Percentiles rank a stretch among this genome's conserved stretches.
These are phyloP conservation scores for Aspergillaceae sp. DNA, from an alignment of 2,329 filamentous ascomycete genomes.

Conservation along the genomic window DNA sequence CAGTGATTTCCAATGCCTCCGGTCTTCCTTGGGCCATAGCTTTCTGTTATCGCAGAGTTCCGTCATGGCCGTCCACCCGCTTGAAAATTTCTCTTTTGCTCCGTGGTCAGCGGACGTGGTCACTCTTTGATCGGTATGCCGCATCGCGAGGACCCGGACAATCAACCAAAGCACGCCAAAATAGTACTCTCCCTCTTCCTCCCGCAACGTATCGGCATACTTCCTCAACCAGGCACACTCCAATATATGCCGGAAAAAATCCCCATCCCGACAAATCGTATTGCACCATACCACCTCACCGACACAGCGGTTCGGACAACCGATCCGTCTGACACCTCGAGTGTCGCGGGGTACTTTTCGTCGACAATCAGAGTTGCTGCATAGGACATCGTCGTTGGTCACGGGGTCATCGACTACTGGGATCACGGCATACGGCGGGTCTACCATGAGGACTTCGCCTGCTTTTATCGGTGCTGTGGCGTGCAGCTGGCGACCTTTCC, in stretches of 20 bases:
- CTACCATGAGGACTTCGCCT: slow-evolving; percentile 20
- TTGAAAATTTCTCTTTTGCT: not conserved
- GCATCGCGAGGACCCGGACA: slow-evolving; percentile 20
- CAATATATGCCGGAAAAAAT: not conserved
- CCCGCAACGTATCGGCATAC: not conserved
- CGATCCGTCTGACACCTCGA: slow-evolving; percentile 1
- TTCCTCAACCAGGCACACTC: not conserved
- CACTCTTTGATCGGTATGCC: slow-evolving; percentile 7
- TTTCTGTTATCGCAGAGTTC: not conserved
- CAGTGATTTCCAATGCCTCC: slow-evolving; percentile 17
- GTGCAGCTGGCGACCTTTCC: slow-evolving; percentile 26
- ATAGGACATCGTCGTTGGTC: slow-evolving; percentile 16
- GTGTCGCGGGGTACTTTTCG: slow-evolving; percentile 2
- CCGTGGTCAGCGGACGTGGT: not conserved
- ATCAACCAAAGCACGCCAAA: slow-evolving; percentile 27
- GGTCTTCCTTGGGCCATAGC: slow-evolving; percentile 20
- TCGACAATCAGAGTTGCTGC: slow-evolving; percentile 24
- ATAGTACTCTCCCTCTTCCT: not conserved
- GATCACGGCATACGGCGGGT: slow-evolving; percentile 24
- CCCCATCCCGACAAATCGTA: not conserved
- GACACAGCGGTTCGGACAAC: slow-evolving; percentile 17
- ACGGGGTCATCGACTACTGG: slow-evolving; percentile 21
- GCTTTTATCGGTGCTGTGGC: slow-evolving; percentile 15
- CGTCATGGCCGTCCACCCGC: not conserved
- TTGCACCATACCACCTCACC: slow-evolving; percentile 23